These are phyloP conservation scores for Pichia exigua DNA, from an alignment of 805 yeast species.

Conservation along the genomic window DNA sequence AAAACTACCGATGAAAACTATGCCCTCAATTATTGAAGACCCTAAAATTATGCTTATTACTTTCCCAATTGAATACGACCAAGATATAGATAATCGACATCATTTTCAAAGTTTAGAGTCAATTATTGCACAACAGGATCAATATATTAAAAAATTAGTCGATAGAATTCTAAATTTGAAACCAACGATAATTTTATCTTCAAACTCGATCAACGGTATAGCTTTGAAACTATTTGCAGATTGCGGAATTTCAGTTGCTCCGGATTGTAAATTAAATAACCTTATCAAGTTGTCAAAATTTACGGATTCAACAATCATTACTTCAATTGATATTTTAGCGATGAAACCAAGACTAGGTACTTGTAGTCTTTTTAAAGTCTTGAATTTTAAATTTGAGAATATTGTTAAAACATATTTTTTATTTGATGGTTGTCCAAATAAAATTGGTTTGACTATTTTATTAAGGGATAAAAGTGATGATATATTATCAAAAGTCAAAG, in stretches of 20 bases:
- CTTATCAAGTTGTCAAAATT: constrained; percentile 69
- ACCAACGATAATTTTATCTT: constrained; percentile 74
- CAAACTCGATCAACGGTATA: constrained; percentile 72
- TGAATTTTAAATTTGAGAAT: constrained; percentile 50
- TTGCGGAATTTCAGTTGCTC: constrained; percentile 74
- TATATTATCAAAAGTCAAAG: constrained; percentile 57
- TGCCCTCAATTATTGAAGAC: constrained; percentile 54
- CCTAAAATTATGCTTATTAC: constrained; percentile 79
- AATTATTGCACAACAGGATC: constrained; percentile 79
- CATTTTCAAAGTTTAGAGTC: constrained; percentile 31
- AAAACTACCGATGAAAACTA: constrained; percentile 66
- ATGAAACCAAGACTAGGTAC: constrained; percentile 64
- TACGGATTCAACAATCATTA: constrained; percentile 77
- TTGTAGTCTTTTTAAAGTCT: constrained; percentile 66
- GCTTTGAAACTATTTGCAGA: constrained; percentile 67
- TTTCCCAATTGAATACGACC: constrained; percentile 87
- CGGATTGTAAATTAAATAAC: constrained; percentile 73
- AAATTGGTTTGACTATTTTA: constrained; percentile 76
- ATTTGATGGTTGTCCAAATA: constrained; percentile 66
- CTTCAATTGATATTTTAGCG: constrained; percentile 79
- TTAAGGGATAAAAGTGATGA: constrained; percentile 73
- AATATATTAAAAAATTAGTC: constrained; percentile 73
- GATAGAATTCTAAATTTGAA: constrained; percentile 65
- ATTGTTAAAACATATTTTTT: constrained; percentile 65
- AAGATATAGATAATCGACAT: constrained; percentile 25